A percentile compares a stretch with the other conserved stretches of the same genome.
phyloP scores from a whole-genome alignment of 2,329 filamentous ascomycete genomes.

The Ophiobolus disseminans region DNA sequence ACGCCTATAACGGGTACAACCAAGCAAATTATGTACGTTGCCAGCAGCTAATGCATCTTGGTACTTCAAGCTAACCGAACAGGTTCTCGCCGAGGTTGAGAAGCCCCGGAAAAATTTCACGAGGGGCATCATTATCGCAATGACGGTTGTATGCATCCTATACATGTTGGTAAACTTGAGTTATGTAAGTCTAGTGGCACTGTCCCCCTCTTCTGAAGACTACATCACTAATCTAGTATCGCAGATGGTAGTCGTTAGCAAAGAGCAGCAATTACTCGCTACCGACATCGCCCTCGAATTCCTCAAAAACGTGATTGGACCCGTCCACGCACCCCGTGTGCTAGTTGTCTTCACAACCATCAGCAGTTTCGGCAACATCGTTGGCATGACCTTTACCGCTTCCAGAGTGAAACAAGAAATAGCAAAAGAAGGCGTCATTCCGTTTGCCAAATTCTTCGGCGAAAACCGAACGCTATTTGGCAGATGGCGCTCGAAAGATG shows the following conservation, averaged over 20 bases:
- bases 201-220: neutral
- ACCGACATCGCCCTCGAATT: constrained; percentile 21
- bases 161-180: constrained; percentile 44
- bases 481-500: constrained; percentile 3
- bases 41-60: neutral
- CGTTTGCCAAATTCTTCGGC: constrained; percentile 28
- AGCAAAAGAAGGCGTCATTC: constrained; percentile 53
- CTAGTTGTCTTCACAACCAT: constrained; percentile 61
- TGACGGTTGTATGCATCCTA: constrained; percentile 35
- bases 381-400: constrained; percentile 64
- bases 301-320: constrained; percentile 32
- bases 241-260: constrained; percentile 37
- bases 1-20: constrained; percentile 52
- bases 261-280: constrained; percentile 15
- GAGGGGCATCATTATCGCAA: constrained; percentile 14
- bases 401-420: constrained; percentile 61
- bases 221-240: neutral
- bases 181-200: constrained; percentile 1
- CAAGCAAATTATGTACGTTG: constrained; percentile 42
- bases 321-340: constrained; percentile 48
- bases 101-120: constrained; percentile 20
- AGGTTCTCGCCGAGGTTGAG: constrained; percentile 26
- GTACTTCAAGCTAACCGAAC: no score
- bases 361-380: constrained; percentile 63
- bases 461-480: constrained; percentile 18